These are phyloP conservation scores for Spiromastix sp. DNA, from an alignment of 2,329 filamentous ascomycete genomes.

Conservation along the genomic window DNA sequence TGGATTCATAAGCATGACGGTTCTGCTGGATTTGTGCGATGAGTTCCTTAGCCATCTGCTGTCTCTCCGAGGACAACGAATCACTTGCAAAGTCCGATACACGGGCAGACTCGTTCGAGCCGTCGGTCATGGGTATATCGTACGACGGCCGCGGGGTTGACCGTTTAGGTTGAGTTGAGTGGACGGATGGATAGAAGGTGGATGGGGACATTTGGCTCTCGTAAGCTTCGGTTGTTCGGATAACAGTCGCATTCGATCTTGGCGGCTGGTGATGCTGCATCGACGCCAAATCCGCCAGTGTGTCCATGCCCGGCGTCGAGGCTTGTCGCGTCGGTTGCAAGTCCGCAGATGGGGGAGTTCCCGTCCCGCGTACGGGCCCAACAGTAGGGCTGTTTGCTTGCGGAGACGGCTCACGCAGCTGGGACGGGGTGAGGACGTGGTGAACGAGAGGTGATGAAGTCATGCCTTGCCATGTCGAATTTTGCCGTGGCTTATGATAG, in stretches of 20 bases:
- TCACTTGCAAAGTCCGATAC: conserved; percentile 32
- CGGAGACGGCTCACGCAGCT: conserved; percentile 28
- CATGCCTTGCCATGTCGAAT: conserved; percentile 23
- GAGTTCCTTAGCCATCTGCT: conserved; percentile 30
- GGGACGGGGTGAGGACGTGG: conserved; percentile 30
- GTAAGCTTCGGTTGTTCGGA: conserved; percentile 30
- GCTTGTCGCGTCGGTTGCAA: conserved; percentile 28
- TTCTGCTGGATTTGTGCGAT: conserved; percentile 34
- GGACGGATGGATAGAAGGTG: conserved; percentile 29
- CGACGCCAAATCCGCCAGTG: conserved; percentile 37
- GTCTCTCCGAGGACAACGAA: conserved; percentile 31
- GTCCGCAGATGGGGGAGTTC: conserved; percentile 26
- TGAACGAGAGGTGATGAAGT: conserved; percentile 33
- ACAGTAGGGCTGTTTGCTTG: conserved; percentile 23
- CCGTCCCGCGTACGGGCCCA: conserved; percentile 21
- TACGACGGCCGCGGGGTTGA: conserved; percentile 34
- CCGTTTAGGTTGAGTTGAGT: conserved; percentile 26
- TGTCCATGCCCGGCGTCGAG: conserved; percentile 39
- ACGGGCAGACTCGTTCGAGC: conserved; percentile 27
- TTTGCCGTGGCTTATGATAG: conserved; percentile 26
- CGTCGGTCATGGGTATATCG: conserved; percentile 36
- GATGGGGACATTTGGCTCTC: conserved; percentile 34
- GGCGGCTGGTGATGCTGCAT: conserved; percentile 38
- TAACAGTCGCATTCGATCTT: conserved; percentile 27
- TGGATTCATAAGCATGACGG: conserved; percentile 37